Percentiles rank a stretch among this genome's conserved stretches.
These are phyloP conservation scores for Mortierella sp. DNA, from an alignment of 371 early-diverging fungal genomes.

Conservation along the genomic window DNA sequence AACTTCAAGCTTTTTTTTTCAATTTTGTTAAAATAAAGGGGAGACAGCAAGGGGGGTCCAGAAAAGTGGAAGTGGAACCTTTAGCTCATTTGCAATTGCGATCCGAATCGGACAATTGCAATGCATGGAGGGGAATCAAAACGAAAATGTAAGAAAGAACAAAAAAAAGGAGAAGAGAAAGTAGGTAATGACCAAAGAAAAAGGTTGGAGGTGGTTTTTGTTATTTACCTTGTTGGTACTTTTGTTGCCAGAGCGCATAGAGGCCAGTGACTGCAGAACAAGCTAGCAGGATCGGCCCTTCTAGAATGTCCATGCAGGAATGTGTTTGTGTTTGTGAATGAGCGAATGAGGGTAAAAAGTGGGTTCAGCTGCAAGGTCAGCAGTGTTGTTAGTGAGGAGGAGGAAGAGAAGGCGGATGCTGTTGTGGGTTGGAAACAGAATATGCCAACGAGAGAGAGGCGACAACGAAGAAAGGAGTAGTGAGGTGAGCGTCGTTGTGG, in stretches of 20 bases:
- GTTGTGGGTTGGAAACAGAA: not conserved
- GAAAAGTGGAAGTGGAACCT: not conserved
- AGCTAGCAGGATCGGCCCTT: constrained; percentile 47
- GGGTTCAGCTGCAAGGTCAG: constrained; percentile 1
- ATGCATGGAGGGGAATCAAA: not conserved
- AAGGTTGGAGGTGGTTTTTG: not conserved
- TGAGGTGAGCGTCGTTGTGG: not conserved
- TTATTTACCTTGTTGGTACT: constrained; percentile 47
- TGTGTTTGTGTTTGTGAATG: not conserved
- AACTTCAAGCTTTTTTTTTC: constrained; percentile 22
- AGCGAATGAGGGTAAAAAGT: constrained; percentile 2
- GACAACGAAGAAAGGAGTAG: not conserved
- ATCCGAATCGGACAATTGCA: constrained; percentile 1
- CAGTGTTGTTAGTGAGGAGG: not conserved
- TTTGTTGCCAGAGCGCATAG: constrained; percentile 39
- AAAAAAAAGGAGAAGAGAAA: not conserved
- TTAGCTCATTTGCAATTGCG: not conserved
- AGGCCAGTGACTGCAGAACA: constrained; percentile 37
- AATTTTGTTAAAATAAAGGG: not conserved
- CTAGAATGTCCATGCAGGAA: constrained; percentile 48
- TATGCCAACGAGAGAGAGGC: not conserved
- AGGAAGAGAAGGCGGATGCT: no score
- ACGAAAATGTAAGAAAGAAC: not conserved
- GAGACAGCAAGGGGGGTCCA: not conserved
- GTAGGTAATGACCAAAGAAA: not conserved